Evolutionary conservation across 169 alveolate genomes (phyloP).

Genomic region (Eimeria sp.): DNA sequence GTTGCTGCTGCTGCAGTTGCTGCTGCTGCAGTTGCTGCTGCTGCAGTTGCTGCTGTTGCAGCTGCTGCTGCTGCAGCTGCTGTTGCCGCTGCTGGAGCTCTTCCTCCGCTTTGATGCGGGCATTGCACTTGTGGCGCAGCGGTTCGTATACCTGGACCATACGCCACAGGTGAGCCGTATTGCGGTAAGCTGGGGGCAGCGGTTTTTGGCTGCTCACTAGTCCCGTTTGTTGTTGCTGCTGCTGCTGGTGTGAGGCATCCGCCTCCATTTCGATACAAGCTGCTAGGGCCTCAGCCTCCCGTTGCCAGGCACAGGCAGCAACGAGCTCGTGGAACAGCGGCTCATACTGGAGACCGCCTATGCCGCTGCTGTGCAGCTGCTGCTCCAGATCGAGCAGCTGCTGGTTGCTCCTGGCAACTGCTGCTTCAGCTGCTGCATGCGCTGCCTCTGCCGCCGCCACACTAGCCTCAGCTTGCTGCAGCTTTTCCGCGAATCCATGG

Average conservation of each 20-base stretch:
- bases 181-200: conserved; percentile 55
- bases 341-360: conserved; percentile 69
- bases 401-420: conserved; percentile 53
- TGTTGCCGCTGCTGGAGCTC: conserved; percentile 23
- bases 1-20: conserved; percentile 9
- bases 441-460: conserved; percentile 30
- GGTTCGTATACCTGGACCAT: conserved; percentile 71
- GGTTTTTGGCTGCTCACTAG: conserved; percentile 8
- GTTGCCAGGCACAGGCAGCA: conserved; percentile 76
- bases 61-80: conserved; percentile 15
- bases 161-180: conserved; percentile 69
- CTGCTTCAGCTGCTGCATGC: conserved; percentile 45
- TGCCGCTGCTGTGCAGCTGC: conserved; percentile 67
- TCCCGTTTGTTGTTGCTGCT: conserved; percentile 21
- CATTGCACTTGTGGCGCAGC: conserved; percentile 65
- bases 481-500: neutral
- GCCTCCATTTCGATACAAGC: conserved; percentile 36
- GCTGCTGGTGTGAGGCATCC: conserved; percentile 2
- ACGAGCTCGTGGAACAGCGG: conserved; percentile 60
- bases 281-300: conserved; percentile 76
- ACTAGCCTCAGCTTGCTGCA: conserved; percentile 20
- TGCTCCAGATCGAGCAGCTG: conserved; percentile 78
- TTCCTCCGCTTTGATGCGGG: conserved; percentile 56
- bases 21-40: conserved; percentile 15
- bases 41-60: neutral